Base-by-base conservation (phyloP, 2,329 filamentous ascomycete genomes). In the Trichoderma atrobrunneum region DNA sequence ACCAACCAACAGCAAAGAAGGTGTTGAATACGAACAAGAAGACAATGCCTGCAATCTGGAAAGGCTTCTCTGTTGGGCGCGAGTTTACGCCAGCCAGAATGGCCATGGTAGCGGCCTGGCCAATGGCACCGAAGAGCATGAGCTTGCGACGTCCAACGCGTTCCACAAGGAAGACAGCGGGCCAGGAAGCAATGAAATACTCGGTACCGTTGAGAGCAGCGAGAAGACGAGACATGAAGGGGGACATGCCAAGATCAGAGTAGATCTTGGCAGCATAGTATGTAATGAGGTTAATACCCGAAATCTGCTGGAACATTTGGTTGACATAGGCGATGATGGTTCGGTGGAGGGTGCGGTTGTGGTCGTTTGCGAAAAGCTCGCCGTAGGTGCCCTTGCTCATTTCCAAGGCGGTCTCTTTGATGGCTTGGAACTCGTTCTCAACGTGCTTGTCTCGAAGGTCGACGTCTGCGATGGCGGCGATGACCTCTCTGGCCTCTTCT, bases 391-490 rank as follows among this genome's bases (percentile, higher is more conserved):
- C 85, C 68, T 91, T 90, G 34, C 89, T 90, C 67, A 85, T 83
- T 78, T 94, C 91, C n/a, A 89, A 81, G n/a, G 92, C 90, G 1
- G 92, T 89, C 68, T 90, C 87, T 74, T 87, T 87, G 77, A 91
- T 91, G 73, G 89, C 86, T 59, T 83, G 82, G 78, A 87, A 89
- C 76, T 91, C 88, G 16, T 82, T 80, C 18, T 88, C 80, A 59
- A 92, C 87, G 78, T 85, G 89, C 2, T 87, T 86, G n/a, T 88
- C 86, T 64, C 88, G 86, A 3, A 78, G 76, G 7, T 87, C 87
- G 62, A 88, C 80, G 74, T 84, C 85, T 65, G 89, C 87, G 21
- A 92, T 81, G 64, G 85, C 87, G 21, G 81, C 80, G 26, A 88
- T 84, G 18, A 87, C 83, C 1, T 80, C 78, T 68, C 82, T 79